These are phyloP conservation scores for Calonectria leucothoes DNA, from an alignment of 2,329 filamentous ascomycete genomes.

Conservation along the genomic window DNA sequence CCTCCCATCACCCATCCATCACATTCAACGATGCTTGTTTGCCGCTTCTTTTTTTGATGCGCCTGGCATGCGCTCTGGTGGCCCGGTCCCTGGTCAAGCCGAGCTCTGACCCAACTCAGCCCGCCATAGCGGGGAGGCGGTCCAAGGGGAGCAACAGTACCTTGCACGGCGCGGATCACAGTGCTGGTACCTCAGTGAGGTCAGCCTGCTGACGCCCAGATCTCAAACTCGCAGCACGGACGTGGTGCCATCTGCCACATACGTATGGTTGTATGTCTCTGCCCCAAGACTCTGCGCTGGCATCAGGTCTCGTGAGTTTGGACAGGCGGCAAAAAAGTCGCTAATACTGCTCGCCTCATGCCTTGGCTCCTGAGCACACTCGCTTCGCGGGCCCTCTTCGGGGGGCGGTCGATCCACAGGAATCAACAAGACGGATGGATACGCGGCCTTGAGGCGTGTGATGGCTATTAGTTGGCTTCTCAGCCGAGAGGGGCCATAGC, in stretches of 20 bases:
- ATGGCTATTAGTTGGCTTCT: neutral
- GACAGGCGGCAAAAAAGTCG: neutral
- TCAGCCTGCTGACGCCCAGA: neutral
- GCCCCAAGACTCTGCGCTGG: neutral
- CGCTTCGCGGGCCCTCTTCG: neutral
- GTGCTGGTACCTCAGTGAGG: neutral
- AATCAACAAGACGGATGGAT: neutral
- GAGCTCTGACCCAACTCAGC: conserved; percentile 5
- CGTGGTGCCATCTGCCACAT: neutral
- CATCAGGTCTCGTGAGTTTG: neutral
- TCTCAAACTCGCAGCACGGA: neutral
- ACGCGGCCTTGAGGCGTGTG: neutral
- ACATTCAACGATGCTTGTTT: neutral
- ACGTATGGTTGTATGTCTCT: neutral
- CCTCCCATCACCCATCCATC: neutral
- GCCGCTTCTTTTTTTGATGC: neutral
- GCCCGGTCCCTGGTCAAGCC: neutral
- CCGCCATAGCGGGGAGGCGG: conserved; percentile 1
- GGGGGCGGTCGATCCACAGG: neutral
- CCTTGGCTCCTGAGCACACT: neutral
- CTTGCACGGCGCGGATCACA: neutral
- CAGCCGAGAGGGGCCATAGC: neutral
- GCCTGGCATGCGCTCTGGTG: neutral
- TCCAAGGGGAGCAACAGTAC: conserved; percentile 1
- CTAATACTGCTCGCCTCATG: neutral